Evolutionary conservation across 2,329 filamentous ascomycete genomes (phyloP).

Genomic region (Cladosporium cucumerinum): DNA sequence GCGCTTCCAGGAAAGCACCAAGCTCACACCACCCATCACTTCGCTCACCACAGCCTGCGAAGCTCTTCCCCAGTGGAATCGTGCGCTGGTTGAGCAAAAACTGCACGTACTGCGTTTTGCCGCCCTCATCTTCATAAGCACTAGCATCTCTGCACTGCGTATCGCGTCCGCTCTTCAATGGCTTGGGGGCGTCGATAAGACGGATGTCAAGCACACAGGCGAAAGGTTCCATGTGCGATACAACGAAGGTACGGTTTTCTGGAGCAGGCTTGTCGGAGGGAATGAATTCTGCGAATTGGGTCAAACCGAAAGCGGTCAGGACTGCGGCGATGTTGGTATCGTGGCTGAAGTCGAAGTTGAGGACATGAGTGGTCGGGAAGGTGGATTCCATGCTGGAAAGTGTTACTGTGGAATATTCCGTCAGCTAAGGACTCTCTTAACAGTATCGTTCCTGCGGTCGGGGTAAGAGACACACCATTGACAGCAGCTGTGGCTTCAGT

Average conservation of each 20-base stretch:
- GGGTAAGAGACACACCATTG: conserved; percentile 46
- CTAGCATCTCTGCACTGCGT: conserved; percentile 18
- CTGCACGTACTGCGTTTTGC: conserved; percentile 66
- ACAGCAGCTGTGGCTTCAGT: conserved; percentile 42
- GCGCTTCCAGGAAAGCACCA: conserved; percentile 61
- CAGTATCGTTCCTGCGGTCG: neutral
- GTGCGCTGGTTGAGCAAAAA: conserved; percentile 69
- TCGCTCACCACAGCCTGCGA: conserved; percentile 61
- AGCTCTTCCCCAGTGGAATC: conserved; percentile 64
- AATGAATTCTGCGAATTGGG: conserved; percentile 63
- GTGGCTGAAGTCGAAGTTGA: conserved; percentile 77
- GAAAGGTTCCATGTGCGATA: conserved; percentile 68
- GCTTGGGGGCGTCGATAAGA: conserved; percentile 64
- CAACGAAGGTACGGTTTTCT: conserved; percentile 57
- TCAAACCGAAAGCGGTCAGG: conserved; percentile 68
- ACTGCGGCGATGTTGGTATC: conserved; percentile 62
- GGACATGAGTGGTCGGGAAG: conserved; percentile 68
- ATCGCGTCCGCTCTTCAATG: conserved; percentile 55
- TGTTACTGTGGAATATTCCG: conserved; percentile 43
- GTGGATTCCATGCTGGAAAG: conserved; percentile 65
- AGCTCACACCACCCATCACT: conserved; percentile 77
- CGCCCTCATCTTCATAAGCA: conserved; percentile 45
- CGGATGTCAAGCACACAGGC: conserved; percentile 71
- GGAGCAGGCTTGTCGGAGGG: conserved; percentile 54
- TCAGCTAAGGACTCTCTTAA: neutral